A percentile compares a stretch with the other conserved stretches of the same genome.
Conservation (phyloP, 331 rosid species). For the Malus hybrid region DNA sequence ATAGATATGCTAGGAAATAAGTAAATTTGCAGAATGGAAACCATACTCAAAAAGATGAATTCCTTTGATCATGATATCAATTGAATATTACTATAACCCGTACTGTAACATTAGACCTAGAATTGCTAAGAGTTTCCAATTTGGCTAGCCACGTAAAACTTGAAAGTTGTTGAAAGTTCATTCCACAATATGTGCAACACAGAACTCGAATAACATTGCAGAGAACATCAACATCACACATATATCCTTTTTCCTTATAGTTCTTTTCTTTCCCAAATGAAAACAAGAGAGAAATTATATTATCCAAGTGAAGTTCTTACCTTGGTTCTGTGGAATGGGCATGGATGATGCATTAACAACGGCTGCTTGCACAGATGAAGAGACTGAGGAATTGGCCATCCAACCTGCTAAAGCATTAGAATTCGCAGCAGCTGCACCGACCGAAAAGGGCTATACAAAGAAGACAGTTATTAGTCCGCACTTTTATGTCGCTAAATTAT, state of each 20-base stretch:
- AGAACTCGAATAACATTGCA: neutral
- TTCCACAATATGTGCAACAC: neutral
- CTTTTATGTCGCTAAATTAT: neutral
- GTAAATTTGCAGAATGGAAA: slow-evolving; percentile 5
- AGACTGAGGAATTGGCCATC: slow-evolving; percentile 92
- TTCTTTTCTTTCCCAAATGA: neutral
- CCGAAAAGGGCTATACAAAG: slow-evolving; percentile 62
- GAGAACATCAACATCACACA: neutral
- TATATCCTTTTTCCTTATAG: neutral
- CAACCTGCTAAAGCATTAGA: slow-evolving; percentile 86
- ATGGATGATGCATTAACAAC: slow-evolving; percentile 84
- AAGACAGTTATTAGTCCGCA: slow-evolving; percentile 21
- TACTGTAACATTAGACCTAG: neutral
- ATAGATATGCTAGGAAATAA: slow-evolving; percentile 7
- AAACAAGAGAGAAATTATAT: neutral
- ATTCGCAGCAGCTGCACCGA: slow-evolving; percentile 60
- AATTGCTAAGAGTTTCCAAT: neutral
- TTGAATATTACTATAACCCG: neutral
- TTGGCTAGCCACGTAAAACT: neutral
- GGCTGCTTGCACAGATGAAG: slow-evolving; percentile 93
- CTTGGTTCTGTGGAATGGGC: slow-evolving; percentile 87
- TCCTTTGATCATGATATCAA: neutral
- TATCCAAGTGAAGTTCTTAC: slow-evolving; percentile 26
- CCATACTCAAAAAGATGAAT: neutral
- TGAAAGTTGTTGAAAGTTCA: neutral